These are phyloP conservation scores for Mucuna pruriens DNA, from an alignment of 306 rosid species.

Conservation along the genomic window DNA sequence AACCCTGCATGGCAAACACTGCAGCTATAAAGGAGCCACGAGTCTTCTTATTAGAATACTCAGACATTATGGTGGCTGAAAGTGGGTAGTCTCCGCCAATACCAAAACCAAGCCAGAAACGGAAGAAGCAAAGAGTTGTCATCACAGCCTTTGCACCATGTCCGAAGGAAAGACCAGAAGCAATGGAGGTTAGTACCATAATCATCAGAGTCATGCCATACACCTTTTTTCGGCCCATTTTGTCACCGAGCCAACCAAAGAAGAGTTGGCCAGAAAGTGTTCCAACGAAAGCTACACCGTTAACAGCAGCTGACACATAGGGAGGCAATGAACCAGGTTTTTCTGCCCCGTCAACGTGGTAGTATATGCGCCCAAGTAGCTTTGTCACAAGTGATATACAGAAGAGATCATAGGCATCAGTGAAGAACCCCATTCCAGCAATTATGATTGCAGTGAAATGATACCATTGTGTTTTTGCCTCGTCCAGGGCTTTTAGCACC, in stretches of 20 bases:
- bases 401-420: constrained; percentile 80
- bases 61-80: constrained; percentile 85
- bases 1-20: constrained; percentile 88
- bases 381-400: constrained; percentile 77
- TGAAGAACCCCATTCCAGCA: constrained; percentile 91
- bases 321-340: constrained; percentile 81
- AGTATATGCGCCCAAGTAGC: constrained; percentile 77
- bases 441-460: constrained; percentile 77
- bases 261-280: constrained; percentile 75
- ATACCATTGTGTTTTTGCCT: constrained; percentile 79
- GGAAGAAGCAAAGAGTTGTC: constrained; percentile 72
- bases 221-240: constrained; percentile 69
- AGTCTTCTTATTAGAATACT: constrained; percentile 76
- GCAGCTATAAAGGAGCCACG: constrained; percentile 82
- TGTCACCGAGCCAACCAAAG: constrained; percentile 92
- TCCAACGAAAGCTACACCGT: constrained; percentile 75
- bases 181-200: constrained; percentile 70
- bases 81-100: constrained; percentile 90
- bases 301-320: constrained; percentile 68
- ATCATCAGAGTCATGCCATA: constrained; percentile 77
- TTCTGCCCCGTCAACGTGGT: constrained; percentile 59
- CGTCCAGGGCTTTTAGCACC: constrained; percentile 69
- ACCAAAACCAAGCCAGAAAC: constrained; percentile 87
- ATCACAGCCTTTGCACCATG: constrained; percentile 57
- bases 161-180: constrained; percentile 77